Evolutionary conservation across 768 basidiomycete genomes (phyloP), one percentile per base, ranked within the genome.

Genomic region (Boletus eberwhitei): DNA sequence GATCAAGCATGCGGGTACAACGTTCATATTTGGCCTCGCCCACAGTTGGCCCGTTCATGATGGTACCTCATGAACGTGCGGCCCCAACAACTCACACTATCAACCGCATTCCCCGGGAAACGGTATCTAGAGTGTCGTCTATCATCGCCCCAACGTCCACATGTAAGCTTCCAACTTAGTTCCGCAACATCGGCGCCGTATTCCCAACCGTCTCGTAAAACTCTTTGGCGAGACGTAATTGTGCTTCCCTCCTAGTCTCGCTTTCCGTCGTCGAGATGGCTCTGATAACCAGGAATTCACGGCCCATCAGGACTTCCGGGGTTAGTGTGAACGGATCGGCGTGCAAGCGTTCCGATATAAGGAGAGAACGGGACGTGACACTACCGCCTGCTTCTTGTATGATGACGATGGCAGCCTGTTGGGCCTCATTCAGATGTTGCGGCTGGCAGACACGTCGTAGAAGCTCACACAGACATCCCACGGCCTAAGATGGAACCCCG

Each of bases 381-480:
- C 87, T 71, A 7, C 88, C 84, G 8, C 96, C 95, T 2, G 94
- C 89, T 68, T 96, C 95, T 62, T 89, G 80, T 2, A 90, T 87
- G 60, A 98, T 93, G 60, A 95, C 84, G 32, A 90, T 85, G 0
- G 92, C 96, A 0, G 96, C 93, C 76, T 83, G 59, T 31, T 9
- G 19, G 19, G 24, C 40, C 2, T 0, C 0, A 19, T 41, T 55
- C 11, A 52, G 35, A 35, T 29, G 1, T 14, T 9, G 34, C 7
- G 8, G 5, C 46, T 2, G 5, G 40, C 13, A 52, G 3, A 55
- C 4, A 3, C 29, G 13, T 49, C 31, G 13, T 6, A 50, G 19
- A 37, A 35, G 72, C 80, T 67, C 54, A 81, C 83, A 59, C 87
- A 92, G 38, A 94, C 87, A 71, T 94, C 90, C 93, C 92, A 95